phyloP scores from a whole-genome alignment of 805 yeast genomes.

The Ogataea henricii region DNA sequence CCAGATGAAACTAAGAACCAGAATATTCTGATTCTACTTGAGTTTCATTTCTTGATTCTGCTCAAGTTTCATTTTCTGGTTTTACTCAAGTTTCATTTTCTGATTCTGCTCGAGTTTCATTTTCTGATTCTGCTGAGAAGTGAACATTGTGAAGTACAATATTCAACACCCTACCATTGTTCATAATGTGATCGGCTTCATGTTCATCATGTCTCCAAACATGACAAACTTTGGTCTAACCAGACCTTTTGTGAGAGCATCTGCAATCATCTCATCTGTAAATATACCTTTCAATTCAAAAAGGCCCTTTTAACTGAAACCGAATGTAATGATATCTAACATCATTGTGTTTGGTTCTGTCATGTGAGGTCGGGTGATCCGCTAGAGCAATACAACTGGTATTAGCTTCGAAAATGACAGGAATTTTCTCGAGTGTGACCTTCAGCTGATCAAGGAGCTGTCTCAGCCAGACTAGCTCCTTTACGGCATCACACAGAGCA shows the following conservation, averaged over 20 bases:
- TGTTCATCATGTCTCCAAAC: neutral
- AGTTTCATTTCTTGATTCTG: neutral
- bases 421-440: neutral
- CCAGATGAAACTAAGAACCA: neutral
- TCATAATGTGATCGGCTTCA: neutral
- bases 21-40: too few relatives aligned
- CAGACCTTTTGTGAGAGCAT: neutral
- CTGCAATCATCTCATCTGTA: neutral
- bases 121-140: neutral
- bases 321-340: neutral
- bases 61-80: neutral
- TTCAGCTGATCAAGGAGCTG: conserved; percentile 10
- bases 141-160: neutral
- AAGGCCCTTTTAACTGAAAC: neutral
- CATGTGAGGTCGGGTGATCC: neutral
- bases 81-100: neutral
- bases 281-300: neutral
- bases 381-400: conserved; percentile 2
- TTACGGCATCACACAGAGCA: conserved; percentile 12
- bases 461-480: conserved; percentile 13
- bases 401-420: conserved; percentile 9
- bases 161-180: neutral
- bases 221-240: neutral
- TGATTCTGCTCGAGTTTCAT: neutral
- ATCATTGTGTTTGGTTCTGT: neutral